A percentile compares a stretch with the other conserved stretches of the same genome.
Conservation (phyloP, 108 stramenopile species). For the Aurantiochytrium sp. region DNA sequence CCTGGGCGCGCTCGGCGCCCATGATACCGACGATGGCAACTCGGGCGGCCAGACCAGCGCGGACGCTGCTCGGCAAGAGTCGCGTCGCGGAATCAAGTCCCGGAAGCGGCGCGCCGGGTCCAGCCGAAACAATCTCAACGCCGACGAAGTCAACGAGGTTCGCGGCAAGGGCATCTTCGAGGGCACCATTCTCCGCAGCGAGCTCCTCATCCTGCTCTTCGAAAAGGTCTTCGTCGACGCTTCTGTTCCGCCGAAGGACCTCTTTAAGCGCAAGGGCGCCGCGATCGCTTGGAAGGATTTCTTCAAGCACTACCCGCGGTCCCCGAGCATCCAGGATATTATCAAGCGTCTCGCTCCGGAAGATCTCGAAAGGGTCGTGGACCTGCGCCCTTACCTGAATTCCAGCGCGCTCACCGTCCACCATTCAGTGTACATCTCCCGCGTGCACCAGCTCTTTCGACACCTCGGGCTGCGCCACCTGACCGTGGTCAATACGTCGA, state of each 20-base stretch:
- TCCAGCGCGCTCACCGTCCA: slow-evolving; percentile 47
- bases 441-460: slow-evolving; percentile 31
- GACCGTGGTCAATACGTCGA: slow-evolving; percentile 24
- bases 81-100: background rate
- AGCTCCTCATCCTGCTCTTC: background rate
- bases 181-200: slow-evolving; percentile 10
- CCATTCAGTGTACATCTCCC: background rate
- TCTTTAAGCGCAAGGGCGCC: background rate
- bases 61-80: no score
- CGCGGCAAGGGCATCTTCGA: background rate
- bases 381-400: slow-evolving; percentile 59
- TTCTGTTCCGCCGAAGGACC: background rate
- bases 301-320: slow-evolving; percentile 47
- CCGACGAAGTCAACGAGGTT: background rate
- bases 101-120: background rate
- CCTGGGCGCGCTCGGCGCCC: no score
- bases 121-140: background rate
- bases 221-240: background rate
- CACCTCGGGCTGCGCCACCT: slow-evolving; percentile 35
- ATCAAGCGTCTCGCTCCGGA: slow-evolving; percentile 12
- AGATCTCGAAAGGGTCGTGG: slow-evolving; percentile 35
- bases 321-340: slow-evolving; percentile 42
- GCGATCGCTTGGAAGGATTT: background rate
- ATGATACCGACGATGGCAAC: no score
- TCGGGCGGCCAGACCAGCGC: no score